phyloP scores from a whole-genome alignment of 78 protist genomes.

The Dictyostelium citrinum region DNA sequence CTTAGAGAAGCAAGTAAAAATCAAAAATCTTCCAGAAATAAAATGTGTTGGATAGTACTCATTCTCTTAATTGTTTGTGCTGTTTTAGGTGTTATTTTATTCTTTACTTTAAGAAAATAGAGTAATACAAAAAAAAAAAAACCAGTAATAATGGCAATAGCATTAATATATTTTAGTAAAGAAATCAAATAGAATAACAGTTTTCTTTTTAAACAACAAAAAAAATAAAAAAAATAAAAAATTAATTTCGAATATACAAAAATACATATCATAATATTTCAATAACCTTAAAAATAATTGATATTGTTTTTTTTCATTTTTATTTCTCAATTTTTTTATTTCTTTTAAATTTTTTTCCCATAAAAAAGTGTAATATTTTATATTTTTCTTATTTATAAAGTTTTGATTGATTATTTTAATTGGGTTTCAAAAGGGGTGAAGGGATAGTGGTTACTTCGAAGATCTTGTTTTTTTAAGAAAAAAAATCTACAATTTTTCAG shows the following conservation, averaged over 20 bases:
- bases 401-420: not conserved
- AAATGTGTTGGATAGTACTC: constrained; percentile 79
- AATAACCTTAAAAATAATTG: too few species aligned
- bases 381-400: too few species aligned
- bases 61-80: constrained; percentile 77
- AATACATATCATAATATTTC: too few species aligned
- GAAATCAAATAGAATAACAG: not conserved
- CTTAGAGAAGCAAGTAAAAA: constrained; percentile 42
- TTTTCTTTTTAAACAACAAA: not conserved
- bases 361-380: too few species aligned
- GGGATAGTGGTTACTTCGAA: not conserved
- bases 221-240: not conserved
- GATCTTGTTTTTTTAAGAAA: not conserved
- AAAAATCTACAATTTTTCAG: not conserved
- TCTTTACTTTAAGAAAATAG: constrained; percentile 73
- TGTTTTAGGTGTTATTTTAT: constrained; percentile 73
- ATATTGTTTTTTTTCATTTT: too few species aligned
- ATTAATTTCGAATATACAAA: not conserved
- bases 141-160: not conserved
- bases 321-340: too few species aligned
- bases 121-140: not conserved
- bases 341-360: not conserved
- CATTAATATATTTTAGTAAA: not conserved
- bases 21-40: constrained; percentile 62
- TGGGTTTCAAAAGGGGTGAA: not conserved